Base-by-base conservation (phyloP, 352 stramenopile species). In the Phytophthora podocarpi region DNA sequence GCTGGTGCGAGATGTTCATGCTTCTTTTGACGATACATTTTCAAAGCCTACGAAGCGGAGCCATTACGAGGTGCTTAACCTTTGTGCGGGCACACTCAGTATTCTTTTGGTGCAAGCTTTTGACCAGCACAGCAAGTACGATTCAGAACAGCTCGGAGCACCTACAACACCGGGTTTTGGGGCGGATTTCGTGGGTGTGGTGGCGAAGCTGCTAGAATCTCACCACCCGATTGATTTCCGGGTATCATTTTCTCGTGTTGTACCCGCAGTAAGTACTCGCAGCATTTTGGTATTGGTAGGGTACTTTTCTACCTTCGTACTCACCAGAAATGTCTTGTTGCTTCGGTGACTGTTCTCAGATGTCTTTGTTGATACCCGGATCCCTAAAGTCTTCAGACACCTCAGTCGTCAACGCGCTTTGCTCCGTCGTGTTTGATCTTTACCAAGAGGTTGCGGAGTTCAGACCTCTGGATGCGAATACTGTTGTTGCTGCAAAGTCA, bases 161-260 rank as follows among this genome's bases (percentile, higher is more conserved):
- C 32, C 62, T 5, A 57, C 35, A 50, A 30, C 20, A 11, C 41
- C 51, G 13, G 21, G 21, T n/a, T 58, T 64, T 57, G 53, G 35
- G n/a, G 34, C 18, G 10, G 31, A 62, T 9, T 58, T 74, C 41
- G 43, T 69, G 10, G 28, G 12, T 21, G 49, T 69, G 13, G 53
- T 70, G 10, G 36, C 32, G 16, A 59, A 67, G 0, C 35, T 85
- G 42, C 64, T 84, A 45, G 37, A 55, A 12, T 20, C 58, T 30
- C 27, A 48, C 21, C 76, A 87, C 24, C 73, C 78, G 9, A 42
- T 62, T 13, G 43, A 31, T 6, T 85, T 87, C 30, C 73, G 78
- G 7, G 32, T 69, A 1, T 81, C 70, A 3, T 81, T 84, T 20
- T 58, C 57, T 31, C 67, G 71, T 15, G 27, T 81, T 27, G 35